Evolutionary conservation across 257 asterid species (phyloP).

Genomic region (Petrea volubilis): DNA sequence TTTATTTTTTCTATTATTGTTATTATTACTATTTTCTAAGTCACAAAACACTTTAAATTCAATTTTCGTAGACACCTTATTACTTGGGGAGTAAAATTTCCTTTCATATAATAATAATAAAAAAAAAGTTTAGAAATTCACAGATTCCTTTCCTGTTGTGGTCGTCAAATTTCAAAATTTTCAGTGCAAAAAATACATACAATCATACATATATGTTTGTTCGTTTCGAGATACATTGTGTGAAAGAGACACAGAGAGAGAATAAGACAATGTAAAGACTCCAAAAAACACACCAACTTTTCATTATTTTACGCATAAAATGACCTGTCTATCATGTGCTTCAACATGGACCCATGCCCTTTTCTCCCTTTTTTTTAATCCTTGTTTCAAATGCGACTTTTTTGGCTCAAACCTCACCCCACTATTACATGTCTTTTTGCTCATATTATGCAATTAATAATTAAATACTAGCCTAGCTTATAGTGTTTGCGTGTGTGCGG

Average conservation of each 20-base stretch:
- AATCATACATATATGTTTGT: background rate
- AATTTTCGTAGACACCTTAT: too few relatives aligned
- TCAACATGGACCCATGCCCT: constrained; percentile 8
- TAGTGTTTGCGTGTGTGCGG: too few relatives aligned
- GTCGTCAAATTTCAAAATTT: constrained; percentile 23
- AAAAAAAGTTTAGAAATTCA: background rate
- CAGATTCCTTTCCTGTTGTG: constrained; percentile 21
- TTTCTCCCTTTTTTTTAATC: background rate
- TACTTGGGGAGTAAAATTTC: too few relatives aligned
- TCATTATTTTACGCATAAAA: constrained; percentile 21
- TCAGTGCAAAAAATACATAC: background rate
- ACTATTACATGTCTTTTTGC: constrained; percentile 30
- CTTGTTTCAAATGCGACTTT: background rate
- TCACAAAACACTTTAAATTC: too few relatives aligned
- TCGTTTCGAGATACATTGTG: background rate
- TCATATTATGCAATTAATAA: background rate
- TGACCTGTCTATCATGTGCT: constrained; percentile 41
- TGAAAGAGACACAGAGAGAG: background rate
- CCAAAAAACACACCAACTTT: constrained; percentile 41
- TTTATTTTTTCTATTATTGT: too few relatives aligned
- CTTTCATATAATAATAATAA: background rate
- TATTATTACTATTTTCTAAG: too few relatives aligned
- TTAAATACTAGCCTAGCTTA: background rate
- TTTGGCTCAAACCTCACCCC: constrained; percentile 11
- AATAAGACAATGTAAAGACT: constrained; percentile 31